Conservation (phyloP, 1,284 basidiomycete genomes). For the Cutaneotrichosporon sp. region DNA sequence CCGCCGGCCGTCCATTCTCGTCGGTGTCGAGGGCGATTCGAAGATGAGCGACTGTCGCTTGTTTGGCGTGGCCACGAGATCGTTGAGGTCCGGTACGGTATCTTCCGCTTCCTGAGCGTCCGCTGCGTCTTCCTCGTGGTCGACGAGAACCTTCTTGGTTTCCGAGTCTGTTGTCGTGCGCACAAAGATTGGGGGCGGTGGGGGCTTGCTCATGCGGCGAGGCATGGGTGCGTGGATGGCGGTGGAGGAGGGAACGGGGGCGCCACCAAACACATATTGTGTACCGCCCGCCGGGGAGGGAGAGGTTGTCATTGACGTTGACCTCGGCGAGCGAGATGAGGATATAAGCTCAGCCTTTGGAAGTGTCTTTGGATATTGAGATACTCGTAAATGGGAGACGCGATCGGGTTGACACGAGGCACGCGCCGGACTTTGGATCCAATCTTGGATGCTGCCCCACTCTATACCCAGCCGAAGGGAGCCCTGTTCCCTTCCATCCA, state of each 20-base stretch:
- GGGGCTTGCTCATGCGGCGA: conserved; percentile 7
- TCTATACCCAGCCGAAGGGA: neutral
- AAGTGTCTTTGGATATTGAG: neutral
- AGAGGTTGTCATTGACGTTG: neutral
- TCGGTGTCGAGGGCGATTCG: conserved; percentile 11
- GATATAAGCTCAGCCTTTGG: neutral
- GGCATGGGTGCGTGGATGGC: conserved; percentile 9
- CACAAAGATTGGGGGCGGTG: conserved; percentile 16
- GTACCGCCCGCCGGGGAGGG: neutral
- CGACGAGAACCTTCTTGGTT: neutral
- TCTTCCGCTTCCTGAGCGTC: conserved; percentile 7
- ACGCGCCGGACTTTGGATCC: neutral
- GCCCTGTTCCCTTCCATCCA: no score
- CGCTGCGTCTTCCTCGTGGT: neutral
- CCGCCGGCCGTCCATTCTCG: neutral
- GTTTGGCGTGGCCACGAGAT: conserved; percentile 4
- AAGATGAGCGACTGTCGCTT: conserved; percentile 5
- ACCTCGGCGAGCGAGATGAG: neutral
- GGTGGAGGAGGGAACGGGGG: neutral
- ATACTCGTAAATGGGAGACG: neutral
- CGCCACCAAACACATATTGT: neutral
- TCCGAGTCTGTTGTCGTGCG: conserved; percentile 12
- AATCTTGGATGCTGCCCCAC: neutral
- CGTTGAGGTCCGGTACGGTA: conserved; percentile 11
- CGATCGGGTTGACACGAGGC: neutral